Base-by-base conservation (phyloP, 1,284 basidiomycete species). In the Hypsizygus ulmarius region DNA sequence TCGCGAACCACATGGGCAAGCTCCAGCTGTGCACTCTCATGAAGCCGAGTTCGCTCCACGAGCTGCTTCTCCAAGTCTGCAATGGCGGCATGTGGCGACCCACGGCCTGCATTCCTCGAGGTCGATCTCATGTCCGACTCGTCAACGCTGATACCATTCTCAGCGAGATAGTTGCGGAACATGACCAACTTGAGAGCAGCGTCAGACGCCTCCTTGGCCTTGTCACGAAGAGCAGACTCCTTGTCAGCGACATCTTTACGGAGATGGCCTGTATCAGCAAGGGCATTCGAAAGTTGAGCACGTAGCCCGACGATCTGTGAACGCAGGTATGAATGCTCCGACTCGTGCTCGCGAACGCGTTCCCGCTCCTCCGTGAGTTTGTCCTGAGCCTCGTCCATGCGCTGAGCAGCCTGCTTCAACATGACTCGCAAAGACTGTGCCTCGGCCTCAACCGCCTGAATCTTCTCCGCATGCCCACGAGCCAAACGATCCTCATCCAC, bases 141-240 rank as follows among this genome's bases (percentile, higher is more conserved):
- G 52, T 89, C 85, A 19, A 87, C 69, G 25, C 77, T 76, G 43
- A 97, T 78, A 7, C 93, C 94, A 59, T 93, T 88, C 61, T 99
- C 97, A 35, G 85, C 82, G 45, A 98, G 79, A 62, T 97, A 87
- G 60, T 84, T 90, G 47, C 92, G 84, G 52, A 99, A 75, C 72
- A 93, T 86, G 29, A 78, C 80, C 52, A 91, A 72, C 55, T 91
- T 90, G 52, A 95, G 74, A 52, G 82, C 82, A 0, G 84, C 75
- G 49, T 93, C 90, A 3, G 87, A 77, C 1, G 83, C 76, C 38
- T 87, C 81, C 62, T 85, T 84, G 43, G 75, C 64, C 59, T 82
- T 84, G 46, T 89, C 85, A 34, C 73, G 75, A 36, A 92, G 67
- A 51, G 87, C 81, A 7, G 74, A 65, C 50, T 97, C 93, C 62